Conservation (phyloP, 331 rosid genomes). For the Pyracantha coccinea region DNA sequence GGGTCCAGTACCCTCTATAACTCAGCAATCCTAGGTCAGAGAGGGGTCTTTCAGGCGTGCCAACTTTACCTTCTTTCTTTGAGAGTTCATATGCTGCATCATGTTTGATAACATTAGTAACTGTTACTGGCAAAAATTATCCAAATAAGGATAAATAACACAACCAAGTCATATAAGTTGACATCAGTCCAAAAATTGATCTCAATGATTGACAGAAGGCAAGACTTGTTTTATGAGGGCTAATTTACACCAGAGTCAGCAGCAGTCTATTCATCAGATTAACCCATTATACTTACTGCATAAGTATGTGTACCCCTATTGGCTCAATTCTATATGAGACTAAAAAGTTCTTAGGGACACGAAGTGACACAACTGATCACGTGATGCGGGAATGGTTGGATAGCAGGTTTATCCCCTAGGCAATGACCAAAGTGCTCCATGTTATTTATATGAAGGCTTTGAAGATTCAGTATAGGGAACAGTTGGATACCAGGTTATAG, state of each 20-base stretch:
- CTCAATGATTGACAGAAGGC: background rate
- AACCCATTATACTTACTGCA: background rate
- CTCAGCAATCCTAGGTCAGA: conserved; percentile 95
- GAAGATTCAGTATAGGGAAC: background rate
- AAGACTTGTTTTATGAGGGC: background rate
- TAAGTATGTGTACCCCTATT: background rate
- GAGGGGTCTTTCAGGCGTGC: conserved; percentile 98
- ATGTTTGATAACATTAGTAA: conserved; percentile 20
- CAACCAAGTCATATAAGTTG: background rate
- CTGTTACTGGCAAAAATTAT: background rate
- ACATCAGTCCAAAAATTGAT: background rate
- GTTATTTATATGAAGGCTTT: background rate
- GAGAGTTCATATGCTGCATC: conserved; percentile 95
- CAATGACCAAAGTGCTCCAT: background rate
- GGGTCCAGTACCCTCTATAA: conserved; percentile 99
- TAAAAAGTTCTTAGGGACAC: background rate
- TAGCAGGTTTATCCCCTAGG: background rate
- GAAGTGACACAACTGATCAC: background rate
- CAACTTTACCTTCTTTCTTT: conserved; percentile 95
- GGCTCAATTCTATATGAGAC: background rate
- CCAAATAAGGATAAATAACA: background rate
- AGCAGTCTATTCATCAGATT: background rate
- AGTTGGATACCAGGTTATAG: background rate
- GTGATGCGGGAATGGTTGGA: background rate
- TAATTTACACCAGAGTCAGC: background rate